Evolutionary conservation across 176 grass and related monocot genomes (phyloP), one percentile per base, ranked within the genome.

Genomic region (Rhynchospora pubera): DNA sequence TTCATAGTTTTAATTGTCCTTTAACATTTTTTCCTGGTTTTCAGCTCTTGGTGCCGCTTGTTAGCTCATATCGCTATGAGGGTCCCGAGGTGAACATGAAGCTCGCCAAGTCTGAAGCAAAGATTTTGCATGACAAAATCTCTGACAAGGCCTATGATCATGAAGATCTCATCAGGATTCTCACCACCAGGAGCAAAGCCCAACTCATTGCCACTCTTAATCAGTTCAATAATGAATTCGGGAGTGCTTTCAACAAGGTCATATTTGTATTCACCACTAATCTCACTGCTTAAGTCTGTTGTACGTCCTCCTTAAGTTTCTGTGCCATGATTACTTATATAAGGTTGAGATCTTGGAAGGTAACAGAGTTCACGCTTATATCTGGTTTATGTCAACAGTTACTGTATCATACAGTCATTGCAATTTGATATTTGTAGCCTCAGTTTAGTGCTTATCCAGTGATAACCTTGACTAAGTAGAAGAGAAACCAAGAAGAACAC

Each of bases 21-120:
- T 47, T 47, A 18, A 77, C 5, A 24, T 5, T 1, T 52, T 0
- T 75, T 85, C 84, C 0, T 89, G 74, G 18, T 7, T 79, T 61
- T 82, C 90, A 98, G 95, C 92, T 98, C 70, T 87, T 98, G 67
- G 90, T 93, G 39, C 90, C 95, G 59, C 95, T 98, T 85, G 88
- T 98, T 16, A 98, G 88, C 50, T 87, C 89, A 13, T 91, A 91
- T 52, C 92, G 96, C 24, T 98, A 98, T 23, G 92, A 91, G 68
- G 96, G 96, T 3, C 78, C 80, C 62, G 92, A 98, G 82, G 92
- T 93, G 45, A 94, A 94, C 50, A 85, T 79, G 2, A 87, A 82
- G 14, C 69, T 95, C 84, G 92, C 91, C 16, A 88, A 91, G 79
- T 98, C 91, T 79, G 96, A 98, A 90, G 90, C 96, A 59, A 98